Conservation (phyloP, 2,329 filamentous ascomycete genomes). For the Leptographium lundbergii region DNA sequence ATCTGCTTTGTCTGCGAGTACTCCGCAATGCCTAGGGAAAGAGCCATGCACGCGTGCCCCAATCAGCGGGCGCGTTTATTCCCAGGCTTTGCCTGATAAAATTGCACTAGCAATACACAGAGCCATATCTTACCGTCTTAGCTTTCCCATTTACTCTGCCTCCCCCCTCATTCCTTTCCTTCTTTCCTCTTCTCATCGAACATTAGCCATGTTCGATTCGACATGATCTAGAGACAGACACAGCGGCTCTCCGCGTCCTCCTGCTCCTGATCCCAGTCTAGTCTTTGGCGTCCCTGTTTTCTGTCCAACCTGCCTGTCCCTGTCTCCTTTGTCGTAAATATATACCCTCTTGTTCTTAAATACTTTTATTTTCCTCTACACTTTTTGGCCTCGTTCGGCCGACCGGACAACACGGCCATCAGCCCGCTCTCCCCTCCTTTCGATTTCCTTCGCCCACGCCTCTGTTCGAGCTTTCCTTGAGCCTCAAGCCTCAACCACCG, state of each 20-base stretch:
- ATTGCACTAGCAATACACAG: background rate
- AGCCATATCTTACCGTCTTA: background rate
- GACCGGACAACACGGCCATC: background rate
- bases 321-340: background rate
- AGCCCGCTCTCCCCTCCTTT: background rate
- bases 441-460: too few relatives aligned
- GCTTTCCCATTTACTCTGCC: background rate
- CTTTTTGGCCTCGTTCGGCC: background rate
- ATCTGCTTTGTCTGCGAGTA: too few relatives aligned
- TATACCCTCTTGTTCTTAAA: background rate
- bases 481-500: background rate
- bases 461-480: background rate
- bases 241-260: conserved; percentile 8
- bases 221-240: conserved; percentile 26
- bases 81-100: background rate
- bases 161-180: conserved; percentile 17
- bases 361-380: too few relatives aligned
- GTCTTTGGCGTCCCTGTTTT: background rate
- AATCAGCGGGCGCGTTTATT: background rate
- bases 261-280: background rate
- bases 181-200: conserved; percentile 25
- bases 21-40: too few relatives aligned
- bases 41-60: background rate
- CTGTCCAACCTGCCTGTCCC: background rate
- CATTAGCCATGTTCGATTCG: conserved; percentile 40